These are phyloP conservation scores for Fraxinus latifolia DNA, from an alignment of 305 asterid genomes.

Conservation along the genomic window DNA sequence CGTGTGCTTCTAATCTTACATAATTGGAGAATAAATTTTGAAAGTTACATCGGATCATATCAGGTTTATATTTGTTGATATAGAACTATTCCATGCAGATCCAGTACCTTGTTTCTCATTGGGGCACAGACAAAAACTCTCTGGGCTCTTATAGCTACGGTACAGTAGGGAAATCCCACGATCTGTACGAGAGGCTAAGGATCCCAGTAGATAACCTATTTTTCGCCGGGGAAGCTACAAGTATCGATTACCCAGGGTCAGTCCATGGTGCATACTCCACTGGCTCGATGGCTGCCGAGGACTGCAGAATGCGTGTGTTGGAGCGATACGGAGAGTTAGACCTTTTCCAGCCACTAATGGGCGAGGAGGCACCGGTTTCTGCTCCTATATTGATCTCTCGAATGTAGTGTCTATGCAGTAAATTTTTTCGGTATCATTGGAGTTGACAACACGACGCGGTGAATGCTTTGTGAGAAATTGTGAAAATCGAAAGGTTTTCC, in stretches of 20 bases:
- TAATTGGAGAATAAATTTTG: background rate
- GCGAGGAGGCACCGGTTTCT: slow-evolving; percentile 61
- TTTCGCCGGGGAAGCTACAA: slow-evolving; percentile 96
- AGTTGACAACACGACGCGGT: slow-evolving; percentile 13
- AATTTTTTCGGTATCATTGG: background rate
- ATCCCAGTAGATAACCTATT: slow-evolving; percentile 87
- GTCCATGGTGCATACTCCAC: slow-evolving; percentile 95
- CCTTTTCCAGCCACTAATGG: slow-evolving; percentile 75
- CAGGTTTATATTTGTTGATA: background rate
- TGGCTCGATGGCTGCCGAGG: slow-evolving; percentile 94
- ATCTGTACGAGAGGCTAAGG: slow-evolving; percentile 75
- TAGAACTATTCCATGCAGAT: slow-evolving; percentile 43
- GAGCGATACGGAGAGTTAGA: slow-evolving; percentile 89
- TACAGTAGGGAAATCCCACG: slow-evolving; percentile 79
- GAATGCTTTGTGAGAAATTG: slow-evolving; percentile 45
- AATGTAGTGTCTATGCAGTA: slow-evolving; percentile 30
- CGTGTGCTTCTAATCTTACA: background rate
- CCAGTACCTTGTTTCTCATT: slow-evolving; percentile 81
- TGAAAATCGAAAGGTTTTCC: slow-evolving; percentile 33
- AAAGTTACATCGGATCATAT: background rate
- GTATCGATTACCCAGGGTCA: slow-evolving; percentile 80
- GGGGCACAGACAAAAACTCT: slow-evolving; percentile 80
- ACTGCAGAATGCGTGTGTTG: slow-evolving; percentile 90
- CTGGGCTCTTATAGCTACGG: slow-evolving; percentile 93
- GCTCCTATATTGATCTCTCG: slow-evolving; percentile 84